Evolutionary conservation across 176 grass and related monocot genomes (phyloP), one percentile per base, ranked within the genome.

Genomic region (Oryza officinalis): DNA sequence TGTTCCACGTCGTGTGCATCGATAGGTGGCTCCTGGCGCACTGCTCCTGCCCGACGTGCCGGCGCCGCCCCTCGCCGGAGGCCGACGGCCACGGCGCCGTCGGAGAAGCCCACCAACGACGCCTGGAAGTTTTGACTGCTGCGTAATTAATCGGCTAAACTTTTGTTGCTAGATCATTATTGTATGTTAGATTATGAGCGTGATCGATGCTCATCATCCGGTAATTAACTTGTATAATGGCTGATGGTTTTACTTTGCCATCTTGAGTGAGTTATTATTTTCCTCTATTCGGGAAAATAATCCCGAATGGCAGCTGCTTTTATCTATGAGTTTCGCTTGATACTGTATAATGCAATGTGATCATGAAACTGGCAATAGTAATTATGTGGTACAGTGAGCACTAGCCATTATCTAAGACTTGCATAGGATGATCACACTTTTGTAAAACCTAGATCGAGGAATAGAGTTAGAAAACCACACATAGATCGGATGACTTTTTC

Each of bases 41-140:
- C 20, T 72, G 90, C 86, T 87, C 83, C 32, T 92, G 93, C 85
- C 93, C 93, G 49, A 95, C 93, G 4, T 95, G 90, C 67, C 82
- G 93, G 0, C 70, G 72, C 67, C 82, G 83, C 6, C 89, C 84
- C 69, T 78, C 85, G 8, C 22, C 90, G 0, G 69, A 59, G 9
- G 45, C 10, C 5, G 65, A 6, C 26, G 40, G 37, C 37, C 37
- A 23, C 1, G 52, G 35, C 6, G 46, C 3, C 6, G 65, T 4
- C 46, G 41, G 41, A 22, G 80, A 71, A 31, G 75, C 18, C 5
- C 82, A 71, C 30, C 32, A 4, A 23, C 32, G 2, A 1, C 67
- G 26, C 28, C 12, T 81, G 63, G 64, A 81, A 6, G 49, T 85
- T 25, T 8, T 89, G 22, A 63, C 40, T 67, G 28, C 71, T 28